Base-by-base conservation (phyloP, 257 asterid species). In the Capsicum rhomboideum region DNA sequence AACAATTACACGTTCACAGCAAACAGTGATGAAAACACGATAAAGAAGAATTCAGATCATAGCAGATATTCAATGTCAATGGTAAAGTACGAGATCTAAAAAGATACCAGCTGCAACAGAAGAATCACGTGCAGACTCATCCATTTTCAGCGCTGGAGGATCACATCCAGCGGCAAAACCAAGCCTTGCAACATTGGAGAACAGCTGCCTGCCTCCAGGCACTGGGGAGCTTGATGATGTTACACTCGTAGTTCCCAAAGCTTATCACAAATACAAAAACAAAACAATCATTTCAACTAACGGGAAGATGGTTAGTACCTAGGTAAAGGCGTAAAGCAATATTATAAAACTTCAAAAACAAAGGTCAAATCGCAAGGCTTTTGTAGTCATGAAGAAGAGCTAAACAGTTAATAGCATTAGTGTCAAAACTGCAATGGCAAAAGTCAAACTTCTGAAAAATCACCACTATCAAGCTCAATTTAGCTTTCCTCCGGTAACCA, bases 81-180 rank as follows among this genome's bases (percentile, higher is more conserved):
- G 75, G 66, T 46, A 29, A 46, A 83, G 58, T 72, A 12, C 3
- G 21, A 75, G 23, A 42, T 21, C 49, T 31, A 21, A 59, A 52
- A 44, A 68, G 80, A 82, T 86, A 89, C 96, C 95, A 79, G 72
- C 82, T 14, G 92, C 84, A 69, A 82, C 84, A 61, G 90, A 77
- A 69, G 95, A 86, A 77, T 87, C 91, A 13, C 54, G 80, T 46
- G 85, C 54, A 44, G 89, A 64, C 61, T 88, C 94, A 23, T 86
- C 94, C 6, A 56, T 34, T 82, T 84, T 91, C 85, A 92, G 82
- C 58, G 90, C 85, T 61, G 96, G 99, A 61, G 98, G 93, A 90
- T 93, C 98, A 87, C 91, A 92, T 49, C 92, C 98, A 53, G 99
- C 94, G 46, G 99, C 99, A 90, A 91, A 96, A 86, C 99, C 99